Evolutionary conservation across 2,329 filamentous ascomycete genomes (phyloP), one percentile per base, ranked within the genome.

Genomic region (Aspergillus sp.): DNA sequence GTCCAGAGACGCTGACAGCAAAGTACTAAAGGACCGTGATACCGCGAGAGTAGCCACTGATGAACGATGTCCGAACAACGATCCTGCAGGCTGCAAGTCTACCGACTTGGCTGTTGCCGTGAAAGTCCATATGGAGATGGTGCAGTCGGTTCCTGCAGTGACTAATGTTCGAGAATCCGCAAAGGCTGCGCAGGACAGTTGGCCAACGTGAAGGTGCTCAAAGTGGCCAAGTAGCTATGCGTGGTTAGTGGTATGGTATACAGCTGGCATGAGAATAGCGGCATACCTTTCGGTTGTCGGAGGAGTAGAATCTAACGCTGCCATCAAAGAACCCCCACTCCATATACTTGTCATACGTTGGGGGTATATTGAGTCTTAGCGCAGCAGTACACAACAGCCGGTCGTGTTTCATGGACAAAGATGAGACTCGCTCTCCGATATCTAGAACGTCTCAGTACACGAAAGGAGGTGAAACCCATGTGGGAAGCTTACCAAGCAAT

Each of bases 311-410:
- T 4, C 95, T 90, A 30, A 99, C 86, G 68, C 92, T 96, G 69
- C 91, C 92, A 76, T 99, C 95, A 0, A 92, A 91, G 70, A 96
- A 98, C 1, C 94, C 94, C 94, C 94, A 98, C 79, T 97, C 93
- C 68, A 98, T 85, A 71, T 92, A 97, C 69, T 93, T 93, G 77
- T 98, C 93, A 72, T 92, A 96, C 54, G 82, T 80, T 0, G 94
- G 93, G 0, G 93, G 91, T 13, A 98, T 88, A 71, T 97, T 95
- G 47, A 97, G 83, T 22, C 92, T 86, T 77, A 96, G 92, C 0
- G 93, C 88, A 17, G 91, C 91, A 3, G 92, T 90, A 70, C 91
- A 96, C 3, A 98, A 82, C 4, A 98, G 81, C 15, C 91, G 89
- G 71, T 97, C 93, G 8, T 92, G 84, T 69, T 92, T 95, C 8